phyloP scores from a whole-genome alignment of 352 stramenopile genomes.

The Phytophthora kernoviae region DNA sequence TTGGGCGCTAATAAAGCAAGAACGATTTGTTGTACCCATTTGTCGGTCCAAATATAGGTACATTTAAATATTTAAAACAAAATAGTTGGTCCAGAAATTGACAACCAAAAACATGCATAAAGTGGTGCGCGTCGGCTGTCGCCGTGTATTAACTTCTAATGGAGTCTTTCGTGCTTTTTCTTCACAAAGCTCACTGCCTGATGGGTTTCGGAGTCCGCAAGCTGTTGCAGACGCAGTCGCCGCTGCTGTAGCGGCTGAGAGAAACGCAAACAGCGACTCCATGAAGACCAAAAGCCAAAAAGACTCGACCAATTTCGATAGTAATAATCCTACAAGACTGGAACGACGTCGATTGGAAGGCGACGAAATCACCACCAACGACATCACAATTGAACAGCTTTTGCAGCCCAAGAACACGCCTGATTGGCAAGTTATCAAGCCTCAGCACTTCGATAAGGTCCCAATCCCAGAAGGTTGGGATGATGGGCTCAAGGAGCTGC shows the following conservation, averaged over 20 bases:
- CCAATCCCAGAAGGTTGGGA: conserved; percentile 54
- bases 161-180: conserved; percentile 13
- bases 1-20: too few relatives aligned
- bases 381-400: conserved; percentile 31
- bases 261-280: background rate
- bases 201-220: conserved; percentile 38
- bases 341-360: conserved; percentile 34
- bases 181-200: conserved; percentile 25
- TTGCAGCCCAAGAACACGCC: conserved; percentile 39
- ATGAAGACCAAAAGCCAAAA: conserved; percentile 13
- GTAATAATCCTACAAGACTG: conserved; percentile 15
- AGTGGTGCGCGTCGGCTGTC: conserved; percentile 10
- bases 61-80: too few relatives aligned
- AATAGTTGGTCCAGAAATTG: too few relatives aligned
- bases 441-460: conserved; percentile 61
- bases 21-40: too few relatives aligned
- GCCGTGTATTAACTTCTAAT: conserved; percentile 3
- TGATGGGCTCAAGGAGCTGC: conserved; percentile 45
- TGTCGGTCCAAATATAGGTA: too few relatives aligned
- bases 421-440: conserved; percentile 59
- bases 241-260: conserved; percentile 28
- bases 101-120: conserved; percentile 20
- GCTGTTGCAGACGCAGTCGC: conserved; percentile 40
- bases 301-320: conserved; percentile 9
- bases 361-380: conserved; percentile 32